phyloP scores from a whole-genome alignment of 352 stramenopile genomes.

The Aphanomyces invadans region DNA sequence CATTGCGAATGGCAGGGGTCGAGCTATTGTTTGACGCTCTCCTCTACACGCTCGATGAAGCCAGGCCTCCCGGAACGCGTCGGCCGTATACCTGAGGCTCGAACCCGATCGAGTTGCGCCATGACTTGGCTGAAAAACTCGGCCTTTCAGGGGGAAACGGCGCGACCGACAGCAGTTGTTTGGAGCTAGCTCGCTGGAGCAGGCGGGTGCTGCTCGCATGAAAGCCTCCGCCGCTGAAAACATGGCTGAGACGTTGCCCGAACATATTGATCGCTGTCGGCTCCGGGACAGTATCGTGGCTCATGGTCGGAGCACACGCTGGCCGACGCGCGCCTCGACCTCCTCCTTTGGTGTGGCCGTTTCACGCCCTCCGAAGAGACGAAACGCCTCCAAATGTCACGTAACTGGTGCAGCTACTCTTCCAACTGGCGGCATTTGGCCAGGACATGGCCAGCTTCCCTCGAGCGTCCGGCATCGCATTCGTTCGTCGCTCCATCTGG shows the following conservation, averaged over 20 bases:
- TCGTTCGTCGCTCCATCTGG: too few species aligned
- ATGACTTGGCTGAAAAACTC: background rate
- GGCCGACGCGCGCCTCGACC: too few species aligned
- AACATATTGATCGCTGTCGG: too few species aligned
- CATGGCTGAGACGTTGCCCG: background rate
- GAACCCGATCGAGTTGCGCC: background rate
- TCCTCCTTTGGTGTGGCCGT: too few species aligned
- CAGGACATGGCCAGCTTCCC: too few species aligned
- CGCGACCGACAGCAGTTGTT: background rate
- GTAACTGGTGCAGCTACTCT: too few species aligned
- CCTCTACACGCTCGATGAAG: background rate
- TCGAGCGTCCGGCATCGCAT: too few species aligned
- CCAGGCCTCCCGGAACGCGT: background rate
- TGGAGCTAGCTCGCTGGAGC: background rate
- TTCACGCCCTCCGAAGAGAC: too few species aligned
- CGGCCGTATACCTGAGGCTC: slow-evolving; percentile 1
- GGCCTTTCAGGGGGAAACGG: background rate
- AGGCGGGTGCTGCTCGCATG: background rate
- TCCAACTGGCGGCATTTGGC: too few species aligned
- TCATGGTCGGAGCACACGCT: too few species aligned
- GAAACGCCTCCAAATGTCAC: too few species aligned
- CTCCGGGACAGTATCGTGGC: too few species aligned
- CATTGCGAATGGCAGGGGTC: background rate
- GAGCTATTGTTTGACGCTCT: background rate
- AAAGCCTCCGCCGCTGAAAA: background rate